These are phyloP conservation scores for Phoma sp. DNA, from an alignment of 2,329 filamentous ascomycete species.

Conservation along the genomic window DNA sequence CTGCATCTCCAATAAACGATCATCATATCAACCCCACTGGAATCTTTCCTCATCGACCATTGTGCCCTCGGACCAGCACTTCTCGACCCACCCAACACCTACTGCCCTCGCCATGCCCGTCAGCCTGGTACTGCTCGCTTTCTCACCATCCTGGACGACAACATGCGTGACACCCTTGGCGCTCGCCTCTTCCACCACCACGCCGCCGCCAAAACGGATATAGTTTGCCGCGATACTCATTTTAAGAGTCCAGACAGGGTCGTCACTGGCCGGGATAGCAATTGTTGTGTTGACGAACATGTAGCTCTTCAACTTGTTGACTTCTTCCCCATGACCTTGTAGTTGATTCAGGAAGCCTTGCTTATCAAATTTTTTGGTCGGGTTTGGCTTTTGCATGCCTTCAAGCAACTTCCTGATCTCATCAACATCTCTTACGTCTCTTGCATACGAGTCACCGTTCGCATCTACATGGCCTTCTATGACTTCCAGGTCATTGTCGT, in stretches of 20 bases:
- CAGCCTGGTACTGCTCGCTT: conserved; percentile 48
- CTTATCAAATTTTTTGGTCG: conserved; percentile 24
- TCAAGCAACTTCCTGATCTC: conserved; percentile 63
- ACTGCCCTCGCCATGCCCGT: conserved; percentile 72
- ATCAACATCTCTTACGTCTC: conserved; percentile 67
- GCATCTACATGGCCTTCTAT: conserved; percentile 73
- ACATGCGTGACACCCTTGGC: conserved; percentile 74
- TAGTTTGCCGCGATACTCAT: conserved; percentile 61
- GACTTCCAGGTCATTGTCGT: conserved; percentile 61
- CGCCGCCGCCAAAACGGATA: conserved; percentile 74
- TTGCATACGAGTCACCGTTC: conserved; percentile 83
- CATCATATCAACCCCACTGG: conserved; percentile 38
- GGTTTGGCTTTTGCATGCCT: conserved; percentile 46
- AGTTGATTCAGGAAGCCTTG: conserved; percentile 36
- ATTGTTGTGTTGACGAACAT: conserved; percentile 43
- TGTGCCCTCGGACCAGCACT: conserved; percentile 81
- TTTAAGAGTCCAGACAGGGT: conserved; percentile 31
- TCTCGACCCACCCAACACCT: conserved; percentile 73
- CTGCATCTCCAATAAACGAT: not conserved
- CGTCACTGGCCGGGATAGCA: conserved; percentile 22
- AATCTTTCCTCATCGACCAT: conserved; percentile 72
- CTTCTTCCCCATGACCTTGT: conserved; percentile 34
- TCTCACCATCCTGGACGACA: conserved; percentile 61
- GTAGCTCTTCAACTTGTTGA: conserved; percentile 37
- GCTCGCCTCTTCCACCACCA: conserved; percentile 59